Percentiles rank a stretch among this genome's conserved stretches.
Conservation (phyloP, 1,139 yeast species). For the Candida freyschussii region DNA sequence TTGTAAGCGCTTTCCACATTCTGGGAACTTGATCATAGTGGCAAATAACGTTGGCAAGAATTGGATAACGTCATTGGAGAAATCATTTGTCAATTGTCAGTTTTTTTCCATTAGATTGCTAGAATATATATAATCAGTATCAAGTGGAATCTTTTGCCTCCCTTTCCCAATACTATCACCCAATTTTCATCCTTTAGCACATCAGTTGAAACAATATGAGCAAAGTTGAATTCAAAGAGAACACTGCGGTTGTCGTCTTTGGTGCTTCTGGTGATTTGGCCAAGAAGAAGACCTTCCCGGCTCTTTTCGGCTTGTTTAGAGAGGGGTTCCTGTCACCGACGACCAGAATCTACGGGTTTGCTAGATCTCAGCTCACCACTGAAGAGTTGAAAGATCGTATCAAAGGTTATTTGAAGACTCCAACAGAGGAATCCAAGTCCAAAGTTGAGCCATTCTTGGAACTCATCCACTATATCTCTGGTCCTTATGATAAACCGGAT, state of each 20-base stretch:
- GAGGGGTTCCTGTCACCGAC: constrained; percentile 73
- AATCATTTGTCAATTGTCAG: no score
- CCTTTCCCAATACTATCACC: no score
- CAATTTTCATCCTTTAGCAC: no score
- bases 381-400: constrained; percentile 68
- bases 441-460: constrained; percentile 61
- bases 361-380: constrained; percentile 68
- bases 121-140: no score
- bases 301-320: constrained; percentile 65
- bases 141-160: no score
- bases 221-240: constrained; percentile 42
- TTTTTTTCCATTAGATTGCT: no score
- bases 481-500: constrained; percentile 74
- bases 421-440: constrained; percentile 40
- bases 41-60: no score
- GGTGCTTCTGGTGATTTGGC: constrained; percentile 98
- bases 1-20: no score
- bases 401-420: constrained; percentile 58
- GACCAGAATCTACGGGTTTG: constrained; percentile 83
- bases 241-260: constrained; percentile 75
- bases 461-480: constrained; percentile 63
- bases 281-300: constrained; percentile 90
- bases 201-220: no score
- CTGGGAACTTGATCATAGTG: no score
- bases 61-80: no score